A percentile compares a stretch with the other conserved stretches of the same genome.
Evolutionary conservation across 139 green algal genomes (phyloP).

Genomic region (Chlorella sp.): DNA sequence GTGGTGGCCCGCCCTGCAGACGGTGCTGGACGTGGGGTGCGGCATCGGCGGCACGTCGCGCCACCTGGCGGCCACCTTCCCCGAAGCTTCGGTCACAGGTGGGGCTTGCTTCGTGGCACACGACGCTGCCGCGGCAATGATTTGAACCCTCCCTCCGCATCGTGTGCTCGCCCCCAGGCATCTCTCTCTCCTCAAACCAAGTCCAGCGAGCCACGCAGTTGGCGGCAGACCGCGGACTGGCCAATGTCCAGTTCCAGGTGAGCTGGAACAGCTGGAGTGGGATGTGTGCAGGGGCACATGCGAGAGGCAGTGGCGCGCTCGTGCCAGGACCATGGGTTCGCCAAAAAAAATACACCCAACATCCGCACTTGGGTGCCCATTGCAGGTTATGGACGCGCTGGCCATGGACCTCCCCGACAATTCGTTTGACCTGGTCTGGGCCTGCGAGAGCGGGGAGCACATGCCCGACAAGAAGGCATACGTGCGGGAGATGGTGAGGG

Average conservation of each 20-base stretch:
- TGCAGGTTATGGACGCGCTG: slow-evolving; percentile 94
- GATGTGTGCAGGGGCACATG: too few species aligned
- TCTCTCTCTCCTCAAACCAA: slow-evolving; percentile 90
- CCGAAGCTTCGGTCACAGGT: slow-evolving; percentile 71
- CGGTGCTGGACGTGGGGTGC: slow-evolving; percentile 92
- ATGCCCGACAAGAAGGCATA: slow-evolving; percentile 99
- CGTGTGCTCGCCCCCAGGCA: slow-evolving; percentile 56
- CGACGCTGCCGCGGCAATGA: too few species aligned
- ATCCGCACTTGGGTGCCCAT: neutral
- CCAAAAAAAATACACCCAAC: too few species aligned
- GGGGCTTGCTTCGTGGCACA: too few species aligned
- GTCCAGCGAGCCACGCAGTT: slow-evolving; percentile 83
- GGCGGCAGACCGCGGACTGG: slow-evolving; percentile 71
- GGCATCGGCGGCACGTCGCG: slow-evolving; percentile 91
- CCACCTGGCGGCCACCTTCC: slow-evolving; percentile 79
- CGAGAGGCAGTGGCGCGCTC: too few species aligned
- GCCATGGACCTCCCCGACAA: slow-evolving; percentile 87
- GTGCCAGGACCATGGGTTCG: too few species aligned
- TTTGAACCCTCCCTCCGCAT: neutral
- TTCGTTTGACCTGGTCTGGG: slow-evolving; percentile 97
- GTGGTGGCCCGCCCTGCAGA: too few species aligned
- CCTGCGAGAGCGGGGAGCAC: slow-evolving; percentile 96
- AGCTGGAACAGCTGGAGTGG: neutral
- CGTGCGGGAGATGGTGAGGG: slow-evolving; percentile 84
- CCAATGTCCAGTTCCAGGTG: slow-evolving; percentile 74